phyloP scores from a whole-genome alignment of 2,329 filamentous ascomycete genomes.

The Fusarium pseudocircinatum region DNA sequence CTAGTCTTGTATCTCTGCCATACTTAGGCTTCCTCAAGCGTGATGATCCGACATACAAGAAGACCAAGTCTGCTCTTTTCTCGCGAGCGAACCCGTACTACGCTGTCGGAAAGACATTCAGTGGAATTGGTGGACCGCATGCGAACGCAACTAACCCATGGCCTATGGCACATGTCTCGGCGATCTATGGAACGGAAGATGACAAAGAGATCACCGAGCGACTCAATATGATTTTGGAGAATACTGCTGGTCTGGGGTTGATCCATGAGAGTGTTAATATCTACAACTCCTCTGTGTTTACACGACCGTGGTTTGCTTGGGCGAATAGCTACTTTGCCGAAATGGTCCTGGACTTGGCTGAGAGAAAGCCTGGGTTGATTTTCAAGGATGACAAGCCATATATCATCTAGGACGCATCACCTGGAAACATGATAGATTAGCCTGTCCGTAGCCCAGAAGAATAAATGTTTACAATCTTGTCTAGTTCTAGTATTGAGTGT shows the following conservation, averaged over 20 bases:
- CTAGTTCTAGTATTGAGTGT: too few relatives aligned
- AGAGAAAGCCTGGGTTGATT: constrained; percentile 13
- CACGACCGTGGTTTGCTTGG: constrained; percentile 25
- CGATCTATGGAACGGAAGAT: constrained; percentile 8
- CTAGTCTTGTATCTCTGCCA: constrained; percentile 2
- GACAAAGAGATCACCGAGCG: constrained; percentile 2
- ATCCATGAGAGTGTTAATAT: constrained; percentile 21
- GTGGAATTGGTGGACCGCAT: constrained; percentile 13
- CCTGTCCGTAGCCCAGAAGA: too few relatives aligned
- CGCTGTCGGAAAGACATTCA: constrained; percentile 2
- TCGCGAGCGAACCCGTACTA: constrained; percentile 21
- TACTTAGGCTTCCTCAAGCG: constrained; percentile 21
- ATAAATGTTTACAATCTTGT: too few relatives aligned
- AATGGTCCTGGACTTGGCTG: constrained; percentile 9
- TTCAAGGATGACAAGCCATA: constrained; percentile 5
- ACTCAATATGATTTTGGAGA: constrained; percentile 7
- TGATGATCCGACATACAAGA: constrained; percentile 1
- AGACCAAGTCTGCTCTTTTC: constrained; percentile 2
- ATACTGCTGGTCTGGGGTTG: constrained; percentile 2
- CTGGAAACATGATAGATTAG: too few relatives aligned
- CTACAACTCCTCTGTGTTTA: constrained; percentile 9
- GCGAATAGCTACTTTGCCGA: constrained; percentile 22
- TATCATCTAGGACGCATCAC: too few relatives aligned
- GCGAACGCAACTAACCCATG: constrained; percentile 16
- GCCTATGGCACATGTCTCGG: constrained; percentile 17